phyloP scores from a whole-genome alignment of 2,329 filamentous ascomycete species.

The Lomentospora prolificans region DNA sequence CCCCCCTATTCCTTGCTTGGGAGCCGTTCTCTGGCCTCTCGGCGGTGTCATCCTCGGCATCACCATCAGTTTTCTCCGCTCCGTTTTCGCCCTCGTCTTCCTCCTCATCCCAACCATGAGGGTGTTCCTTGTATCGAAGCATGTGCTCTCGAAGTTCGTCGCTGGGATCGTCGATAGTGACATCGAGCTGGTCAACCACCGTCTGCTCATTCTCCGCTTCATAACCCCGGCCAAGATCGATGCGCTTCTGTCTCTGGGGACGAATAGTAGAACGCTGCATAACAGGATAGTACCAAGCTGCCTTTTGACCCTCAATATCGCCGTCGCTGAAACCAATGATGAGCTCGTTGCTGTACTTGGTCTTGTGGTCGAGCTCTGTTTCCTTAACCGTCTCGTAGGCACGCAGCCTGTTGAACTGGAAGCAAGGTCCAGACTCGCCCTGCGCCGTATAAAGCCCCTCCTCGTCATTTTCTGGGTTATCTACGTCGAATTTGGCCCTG shows the following conservation, averaged over 20 bases:
- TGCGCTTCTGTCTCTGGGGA: constrained; percentile 54
- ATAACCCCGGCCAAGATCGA: constrained; percentile 41
- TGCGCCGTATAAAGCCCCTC: constrained; percentile 44
- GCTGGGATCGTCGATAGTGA: constrained; percentile 44
- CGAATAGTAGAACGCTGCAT: constrained; percentile 54
- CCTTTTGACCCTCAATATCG: constrained; percentile 41
- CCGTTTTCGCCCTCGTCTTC: constrained; percentile 23
- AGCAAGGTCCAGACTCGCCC: constrained; percentile 37
- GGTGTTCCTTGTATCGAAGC: constrained; percentile 40
- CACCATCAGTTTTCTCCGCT: constrained; percentile 15
- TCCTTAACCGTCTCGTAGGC: constrained; percentile 55
- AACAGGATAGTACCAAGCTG: constrained; percentile 58
- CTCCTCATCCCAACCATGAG: constrained; percentile 36
- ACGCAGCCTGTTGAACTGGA: constrained; percentile 52
- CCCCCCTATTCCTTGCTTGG: background rate
- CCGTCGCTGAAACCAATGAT: constrained; percentile 48
- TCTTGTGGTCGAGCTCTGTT: constrained; percentile 43
- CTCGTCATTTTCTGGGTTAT: constrained; percentile 44
- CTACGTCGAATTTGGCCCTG: constrained; percentile 49
- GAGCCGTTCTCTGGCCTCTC: background rate
- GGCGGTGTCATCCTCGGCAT: constrained; percentile 10
- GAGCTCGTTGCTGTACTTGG: constrained; percentile 56
- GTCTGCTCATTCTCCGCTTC: constrained; percentile 37
- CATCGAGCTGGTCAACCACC: constrained; percentile 45
- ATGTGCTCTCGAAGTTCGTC: constrained; percentile 44